Base-by-base conservation (phyloP, 805 yeast genomes). In the Komagataella phaffii region DNA sequence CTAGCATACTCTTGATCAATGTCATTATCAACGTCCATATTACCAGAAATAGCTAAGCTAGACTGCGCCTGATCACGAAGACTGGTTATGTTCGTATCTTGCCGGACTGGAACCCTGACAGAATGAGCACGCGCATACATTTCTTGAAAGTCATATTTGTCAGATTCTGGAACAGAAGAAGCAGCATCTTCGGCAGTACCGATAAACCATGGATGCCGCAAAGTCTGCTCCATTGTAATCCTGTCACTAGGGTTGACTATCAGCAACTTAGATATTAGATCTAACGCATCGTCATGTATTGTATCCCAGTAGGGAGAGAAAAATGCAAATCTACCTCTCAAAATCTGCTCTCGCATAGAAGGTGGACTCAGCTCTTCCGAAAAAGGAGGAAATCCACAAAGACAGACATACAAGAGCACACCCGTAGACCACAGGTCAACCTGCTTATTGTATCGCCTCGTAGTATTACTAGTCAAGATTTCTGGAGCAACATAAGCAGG, bases 401-500 rank as follows among this genome's bases (percentile, higher is more conserved):
- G 68, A 61, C 93, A 84, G 2, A 85, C 89, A 55, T 86, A 86
- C 14, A 85, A 63, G 48, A 86, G 70, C 1, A 85, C 91, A 3
- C 93, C 95, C 7, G 85, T 76, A 61, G 88, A 84, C 95, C 95
- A 86, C 63, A 86, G 65, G 63, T 86, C 95, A 10, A 83, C 88
- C 47, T 83, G 78, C 43, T 84, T 82, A 40, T 85, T 75, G 58
- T 86, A 86, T 56, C 74, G 71, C 36, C 83, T 64, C 45, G 70
- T 67, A 1, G 73, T 66, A 8, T 75, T 71, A 63, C 81, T 80
- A 14, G 63, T 70, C 24, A 79, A 59, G 6, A 86, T 84, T 59
- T 86, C 95, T 0, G 95, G 95, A 0, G 93, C 93, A 17, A 86
- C 93, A 60, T 86, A 86, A 0, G 91, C 88, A 0, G 95, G 95